Conservation (phyloP, 345 rosid genomes). For the Camelina neglecta region DNA sequence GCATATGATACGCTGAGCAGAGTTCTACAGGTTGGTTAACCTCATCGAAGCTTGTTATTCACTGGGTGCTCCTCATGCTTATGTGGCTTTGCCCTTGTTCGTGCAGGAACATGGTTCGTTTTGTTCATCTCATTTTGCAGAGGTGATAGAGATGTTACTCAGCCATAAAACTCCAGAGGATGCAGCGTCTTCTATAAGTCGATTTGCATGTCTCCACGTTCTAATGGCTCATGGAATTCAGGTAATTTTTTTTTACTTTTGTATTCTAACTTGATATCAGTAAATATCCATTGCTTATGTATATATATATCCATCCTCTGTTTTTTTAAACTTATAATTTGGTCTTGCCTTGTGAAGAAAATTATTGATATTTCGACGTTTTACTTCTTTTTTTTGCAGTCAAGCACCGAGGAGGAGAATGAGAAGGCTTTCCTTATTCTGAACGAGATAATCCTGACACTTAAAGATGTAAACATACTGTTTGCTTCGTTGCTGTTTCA, state of each 20-base stretch:
- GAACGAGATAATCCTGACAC: constrained; percentile 82
- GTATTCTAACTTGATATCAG: constrained; percentile 20
- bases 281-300: background rate
- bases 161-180: constrained; percentile 61
- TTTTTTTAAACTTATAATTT: background rate
- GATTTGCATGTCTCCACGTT: constrained; percentile 72
- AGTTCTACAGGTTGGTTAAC: constrained; percentile 64
- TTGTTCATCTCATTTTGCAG: constrained; percentile 64
- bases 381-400: constrained; percentile 53
- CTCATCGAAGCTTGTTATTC: constrained; percentile 30
- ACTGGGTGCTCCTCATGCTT: constrained; percentile 24
- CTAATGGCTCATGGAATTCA: constrained; percentile 72
- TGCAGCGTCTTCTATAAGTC: constrained; percentile 58
- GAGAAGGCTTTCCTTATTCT: constrained; percentile 81
- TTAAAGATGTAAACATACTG: constrained; percentile 74
- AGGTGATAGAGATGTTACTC: constrained; percentile 74
- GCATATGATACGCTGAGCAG: constrained; percentile 73
- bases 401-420: constrained; percentile 66
- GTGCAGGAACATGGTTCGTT: constrained; percentile 80
- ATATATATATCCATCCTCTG: background rate
- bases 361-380: constrained; percentile 28
- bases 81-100: constrained; percentile 37
- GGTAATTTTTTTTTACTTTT: constrained; percentile 48
- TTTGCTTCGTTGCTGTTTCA: constrained; percentile 17
- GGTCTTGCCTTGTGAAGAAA: background rate